Conservation (phyloP, 768 basidiomycete species). For the Collybiopsis confluens region DNA sequence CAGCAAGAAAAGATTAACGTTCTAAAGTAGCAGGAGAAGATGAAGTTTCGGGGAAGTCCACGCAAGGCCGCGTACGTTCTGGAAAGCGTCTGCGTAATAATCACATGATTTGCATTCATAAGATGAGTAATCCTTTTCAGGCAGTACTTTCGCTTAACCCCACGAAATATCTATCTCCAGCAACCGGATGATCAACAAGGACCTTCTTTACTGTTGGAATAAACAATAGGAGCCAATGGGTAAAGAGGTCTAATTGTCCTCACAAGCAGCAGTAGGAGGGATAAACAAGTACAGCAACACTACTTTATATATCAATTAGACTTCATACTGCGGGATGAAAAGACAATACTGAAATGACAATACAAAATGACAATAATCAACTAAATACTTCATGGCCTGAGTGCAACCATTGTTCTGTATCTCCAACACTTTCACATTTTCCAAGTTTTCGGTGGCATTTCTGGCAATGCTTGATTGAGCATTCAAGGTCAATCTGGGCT, state of each 20-base stretch:
- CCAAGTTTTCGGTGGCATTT: slow-evolving; percentile 30
- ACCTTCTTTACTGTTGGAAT: background rate
- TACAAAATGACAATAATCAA: too few relatives aligned
- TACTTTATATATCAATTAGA: too few relatives aligned
- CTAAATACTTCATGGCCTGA: too few relatives aligned
- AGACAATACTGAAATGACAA: too few relatives aligned
- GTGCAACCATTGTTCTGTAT: slow-evolving; percentile 3
- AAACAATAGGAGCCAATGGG: too few relatives aligned
- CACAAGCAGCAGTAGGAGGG: too few relatives aligned
- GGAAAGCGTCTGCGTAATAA: too few relatives aligned
- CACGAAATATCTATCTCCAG: slow-evolving; percentile 5
- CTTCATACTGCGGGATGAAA: too few relatives aligned
- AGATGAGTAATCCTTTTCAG: background rate
- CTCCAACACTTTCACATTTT: slow-evolving; percentile 33
- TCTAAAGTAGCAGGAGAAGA: background rate
- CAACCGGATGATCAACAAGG: slow-evolving; percentile 5
- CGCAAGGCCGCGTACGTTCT: background rate
- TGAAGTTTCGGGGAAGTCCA: background rate
- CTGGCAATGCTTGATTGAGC: background rate
- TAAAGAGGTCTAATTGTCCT: too few relatives aligned
- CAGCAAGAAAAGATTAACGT: too few relatives aligned
- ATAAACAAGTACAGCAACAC: too few relatives aligned
- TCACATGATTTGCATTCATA: too few relatives aligned
- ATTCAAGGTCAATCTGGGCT: background rate
- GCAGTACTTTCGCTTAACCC: background rate